phyloP scores from a whole-genome alignment of 257 asterid species.

The Rehmannia glutinosa region DNA sequence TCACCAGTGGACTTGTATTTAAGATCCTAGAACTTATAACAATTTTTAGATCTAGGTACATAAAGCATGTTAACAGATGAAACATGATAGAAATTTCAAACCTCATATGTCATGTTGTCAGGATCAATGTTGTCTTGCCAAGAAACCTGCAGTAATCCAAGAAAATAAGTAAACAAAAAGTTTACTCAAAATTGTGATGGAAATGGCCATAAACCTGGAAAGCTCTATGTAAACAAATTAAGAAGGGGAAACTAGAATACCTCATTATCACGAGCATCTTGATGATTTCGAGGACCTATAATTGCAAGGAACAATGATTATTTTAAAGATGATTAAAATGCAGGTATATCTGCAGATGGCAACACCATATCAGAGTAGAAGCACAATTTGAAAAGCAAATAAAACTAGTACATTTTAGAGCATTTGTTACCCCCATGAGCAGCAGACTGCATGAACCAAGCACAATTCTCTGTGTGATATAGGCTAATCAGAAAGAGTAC shows the following conservation, averaged over 20 bases:
- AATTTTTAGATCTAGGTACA: background rate
- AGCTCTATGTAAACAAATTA: background rate
- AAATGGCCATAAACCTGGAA: slow-evolving; percentile 14
- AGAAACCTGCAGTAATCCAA: slow-evolving; percentile 40
- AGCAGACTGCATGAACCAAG: no score
- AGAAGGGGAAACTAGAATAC: slow-evolving; percentile 27
- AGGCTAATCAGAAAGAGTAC: no score
- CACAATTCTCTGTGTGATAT: no score
- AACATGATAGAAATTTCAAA: slow-evolving; percentile 20
- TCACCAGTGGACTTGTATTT: background rate
- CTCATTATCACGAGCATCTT: slow-evolving; percentile 56
- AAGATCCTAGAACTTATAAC: background rate
- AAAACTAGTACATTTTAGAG: background rate
- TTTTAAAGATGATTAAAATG: background rate
- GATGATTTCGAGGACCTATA: slow-evolving; percentile 72
- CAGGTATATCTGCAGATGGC: background rate
- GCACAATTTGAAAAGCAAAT: background rate
- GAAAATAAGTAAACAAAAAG: slow-evolving; percentile 13
- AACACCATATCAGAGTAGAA: slow-evolving; percentile 6
- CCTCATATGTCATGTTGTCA: slow-evolving; percentile 85
- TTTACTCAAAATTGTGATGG: slow-evolving; percentile 5
- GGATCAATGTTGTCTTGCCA: slow-evolving; percentile 74
- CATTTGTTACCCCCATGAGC: no score
- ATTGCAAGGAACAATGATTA: slow-evolving; percentile 12
- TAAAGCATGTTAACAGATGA: background rate